Evolutionary conservation across 2,329 filamentous ascomycete genomes (phyloP).

Genomic region (Fusarium chlamydosporum): DNA sequence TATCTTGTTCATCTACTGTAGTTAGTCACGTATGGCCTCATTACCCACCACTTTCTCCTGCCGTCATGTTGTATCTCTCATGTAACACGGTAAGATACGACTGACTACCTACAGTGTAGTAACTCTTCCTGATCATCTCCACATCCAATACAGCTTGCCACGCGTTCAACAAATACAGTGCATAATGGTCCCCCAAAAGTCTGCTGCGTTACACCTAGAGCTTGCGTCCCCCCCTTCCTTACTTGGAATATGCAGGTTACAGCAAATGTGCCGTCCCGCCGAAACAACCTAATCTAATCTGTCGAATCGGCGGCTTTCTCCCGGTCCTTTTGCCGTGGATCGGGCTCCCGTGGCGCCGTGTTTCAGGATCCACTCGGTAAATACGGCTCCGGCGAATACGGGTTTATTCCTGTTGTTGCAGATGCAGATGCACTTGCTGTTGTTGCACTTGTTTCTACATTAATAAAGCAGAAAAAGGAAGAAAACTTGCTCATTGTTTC

Average conservation of each 20-base stretch:
- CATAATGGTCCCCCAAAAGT: slow-evolving; percentile 21
- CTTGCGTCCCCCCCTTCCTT: background rate
- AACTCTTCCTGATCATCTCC: background rate
- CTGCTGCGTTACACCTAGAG: slow-evolving; percentile 5
- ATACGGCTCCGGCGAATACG: slow-evolving; percentile 18
- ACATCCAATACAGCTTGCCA: slow-evolving; percentile 40
- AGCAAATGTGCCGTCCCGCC: slow-evolving; percentile 3
- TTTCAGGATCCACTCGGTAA: slow-evolving; percentile 36
- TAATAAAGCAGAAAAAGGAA: background rate
- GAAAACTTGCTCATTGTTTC: background rate
- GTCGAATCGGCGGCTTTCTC: slow-evolving; percentile 28
- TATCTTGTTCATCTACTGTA: background rate
- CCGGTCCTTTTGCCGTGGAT: slow-evolving; percentile 20
- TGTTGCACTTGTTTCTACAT: background rate
- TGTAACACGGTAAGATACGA: slow-evolving; percentile 24
- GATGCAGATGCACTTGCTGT: background rate
- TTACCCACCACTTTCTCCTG: slow-evolving; percentile 11
- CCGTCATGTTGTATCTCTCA: slow-evolving; percentile 26
- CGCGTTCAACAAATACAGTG: slow-evolving; percentile 43
- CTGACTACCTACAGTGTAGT: background rate
- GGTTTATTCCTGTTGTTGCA: slow-evolving; percentile 6
- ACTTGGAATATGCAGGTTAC: slow-evolving; percentile 3
- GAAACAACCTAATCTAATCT: slow-evolving; percentile 5
- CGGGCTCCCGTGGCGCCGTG: slow-evolving; percentile 32
- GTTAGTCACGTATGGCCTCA: slow-evolving; percentile 14